A percentile compares a stretch with the other conserved stretches of the same genome.
These are phyloP conservation scores for Bjerkandera adusta DNA, from an alignment of 1,284 basidiomycete species.

Conservation along the genomic window DNA sequence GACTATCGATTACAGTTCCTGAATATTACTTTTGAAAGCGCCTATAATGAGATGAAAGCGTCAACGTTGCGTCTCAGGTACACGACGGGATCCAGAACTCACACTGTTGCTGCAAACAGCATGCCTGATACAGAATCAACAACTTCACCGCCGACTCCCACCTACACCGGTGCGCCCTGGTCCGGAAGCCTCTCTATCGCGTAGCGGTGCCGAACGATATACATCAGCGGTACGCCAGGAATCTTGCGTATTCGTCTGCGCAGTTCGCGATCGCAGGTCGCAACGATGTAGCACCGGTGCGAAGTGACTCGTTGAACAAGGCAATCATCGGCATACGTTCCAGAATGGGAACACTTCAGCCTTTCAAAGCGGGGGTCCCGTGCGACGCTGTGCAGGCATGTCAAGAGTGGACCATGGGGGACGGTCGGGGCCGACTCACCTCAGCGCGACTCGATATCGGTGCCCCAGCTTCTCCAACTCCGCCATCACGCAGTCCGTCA, in stretches of 20 bases:
- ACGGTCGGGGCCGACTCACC: constrained; percentile 46
- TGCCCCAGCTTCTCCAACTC: constrained; percentile 98
- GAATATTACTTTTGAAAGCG: no score
- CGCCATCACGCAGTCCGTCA: constrained; percentile 97
- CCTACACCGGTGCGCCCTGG: constrained; percentile 68
- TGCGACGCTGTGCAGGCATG: constrained; percentile 74
- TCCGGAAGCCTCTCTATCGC: constrained; percentile 93
- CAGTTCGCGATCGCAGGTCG: constrained; percentile 96
- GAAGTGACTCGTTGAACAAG: constrained; percentile 93
- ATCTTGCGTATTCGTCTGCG: constrained; percentile 90
- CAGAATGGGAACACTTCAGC: constrained; percentile 87
- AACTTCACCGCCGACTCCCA: neutral
- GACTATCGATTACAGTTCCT: no score
- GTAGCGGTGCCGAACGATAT: constrained; percentile 87
- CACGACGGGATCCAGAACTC: no score
- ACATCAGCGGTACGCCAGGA: constrained; percentile 95
- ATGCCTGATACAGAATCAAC: no score
- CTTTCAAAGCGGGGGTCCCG: constrained; percentile 97
- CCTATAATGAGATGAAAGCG: no score
- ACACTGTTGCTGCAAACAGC: no score
- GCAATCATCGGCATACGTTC: constrained; percentile 99
- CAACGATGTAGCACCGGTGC: constrained; percentile 97
- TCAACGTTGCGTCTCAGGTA: no score
- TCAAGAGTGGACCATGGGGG: constrained; percentile 1
- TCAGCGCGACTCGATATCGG: constrained; percentile 91